Percentiles rank a stretch among this genome's conserved stretches.
Conservation (phyloP, 768 basidiomycete genomes). For the Paxillus rubicundulus region DNA sequence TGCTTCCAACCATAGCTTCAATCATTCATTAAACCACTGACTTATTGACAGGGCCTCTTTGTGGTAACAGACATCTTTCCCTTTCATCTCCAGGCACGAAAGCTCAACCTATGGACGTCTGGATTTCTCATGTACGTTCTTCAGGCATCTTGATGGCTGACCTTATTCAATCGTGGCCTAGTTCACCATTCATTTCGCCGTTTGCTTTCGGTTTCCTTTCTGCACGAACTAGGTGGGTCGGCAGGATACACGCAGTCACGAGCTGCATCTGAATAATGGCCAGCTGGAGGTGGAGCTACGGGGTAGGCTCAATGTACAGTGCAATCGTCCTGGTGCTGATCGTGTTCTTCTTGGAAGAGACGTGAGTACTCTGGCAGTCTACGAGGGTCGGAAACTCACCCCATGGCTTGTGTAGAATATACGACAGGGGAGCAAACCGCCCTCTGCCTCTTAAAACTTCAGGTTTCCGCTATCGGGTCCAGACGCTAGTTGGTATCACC, state of each 20-base stretch:
- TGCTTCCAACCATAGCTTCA: not conserved
- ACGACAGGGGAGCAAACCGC: slow-evolving; percentile 43
- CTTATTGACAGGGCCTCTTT: slow-evolving; percentile 37
- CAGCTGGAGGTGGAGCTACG: slow-evolving; percentile 54
- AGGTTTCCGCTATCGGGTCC: slow-evolving; percentile 39
- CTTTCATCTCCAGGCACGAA: slow-evolving; percentile 52
- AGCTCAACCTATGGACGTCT: slow-evolving; percentile 52
- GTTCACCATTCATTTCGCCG: slow-evolving; percentile 29
- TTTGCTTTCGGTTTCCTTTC: slow-evolving; percentile 30
- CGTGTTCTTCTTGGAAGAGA: slow-evolving; percentile 48
- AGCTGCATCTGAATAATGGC: not conserved
- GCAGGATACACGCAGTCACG: too few species aligned
- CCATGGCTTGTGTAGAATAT: slow-evolving; percentile 35
- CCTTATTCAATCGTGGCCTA: slow-evolving; percentile 26
- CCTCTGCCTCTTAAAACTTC: slow-evolving; percentile 26
- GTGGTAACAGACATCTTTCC: slow-evolving; percentile 51
- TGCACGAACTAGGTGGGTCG: slow-evolving; percentile 24
- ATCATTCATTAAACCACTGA: not conserved
- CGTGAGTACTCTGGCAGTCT: slow-evolving; percentile 30
- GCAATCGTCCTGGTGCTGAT: slow-evolving; percentile 46
- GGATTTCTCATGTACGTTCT: slow-evolving; percentile 53
- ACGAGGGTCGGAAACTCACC: not conserved
- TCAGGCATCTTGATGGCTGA: slow-evolving; percentile 32
- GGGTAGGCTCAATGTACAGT: slow-evolving; percentile 48
- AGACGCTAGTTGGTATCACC: slow-evolving; percentile 49